These are phyloP conservation scores for Uronychia setigera DNA, from an alignment of 73 alveolate genomes.

Conservation along the genomic window DNA sequence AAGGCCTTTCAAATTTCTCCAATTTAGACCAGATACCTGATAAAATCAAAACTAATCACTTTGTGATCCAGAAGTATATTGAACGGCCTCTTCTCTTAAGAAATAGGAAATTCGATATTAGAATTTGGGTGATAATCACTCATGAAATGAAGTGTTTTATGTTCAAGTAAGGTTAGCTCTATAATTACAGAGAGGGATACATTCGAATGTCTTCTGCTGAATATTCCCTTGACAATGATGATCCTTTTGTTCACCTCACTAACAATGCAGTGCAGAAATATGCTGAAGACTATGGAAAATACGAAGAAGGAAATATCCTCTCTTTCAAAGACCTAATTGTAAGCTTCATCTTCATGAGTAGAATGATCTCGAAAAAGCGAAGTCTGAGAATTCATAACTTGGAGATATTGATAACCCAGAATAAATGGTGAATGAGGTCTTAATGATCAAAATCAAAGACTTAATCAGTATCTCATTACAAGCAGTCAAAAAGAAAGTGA, in stretches of 20 bases:
- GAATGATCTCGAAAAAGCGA: background rate
- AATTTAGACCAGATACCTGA: conserved; percentile 16
- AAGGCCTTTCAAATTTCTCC: conserved; percentile 7
- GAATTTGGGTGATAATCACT: conserved; percentile 91
- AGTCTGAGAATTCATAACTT: background rate
- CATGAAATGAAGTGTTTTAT: conserved; percentile 74
- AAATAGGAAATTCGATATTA: conserved; percentile 93
- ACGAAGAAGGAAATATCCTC: conserved; percentile 89
- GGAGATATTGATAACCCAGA: background rate
- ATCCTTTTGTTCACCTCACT: conserved; percentile 87
- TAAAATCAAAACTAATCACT: conserved; percentile 54
- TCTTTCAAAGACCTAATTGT: conserved; percentile 55
- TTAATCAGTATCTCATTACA: conserved; percentile 3
- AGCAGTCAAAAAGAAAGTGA: conserved; percentile 36
- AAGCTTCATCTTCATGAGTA: background rate
- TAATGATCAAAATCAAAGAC: conserved; percentile 19
- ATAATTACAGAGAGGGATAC: conserved; percentile 85
- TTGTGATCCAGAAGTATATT: conserved; percentile 90
- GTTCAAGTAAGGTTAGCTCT: conserved; percentile 71
- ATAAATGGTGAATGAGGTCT: background rate
- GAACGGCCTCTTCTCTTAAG: conserved; percentile 90
- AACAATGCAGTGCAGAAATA: conserved; percentile 93
- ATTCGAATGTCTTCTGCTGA: conserved; percentile 79
- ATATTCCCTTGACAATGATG: conserved; percentile 73
- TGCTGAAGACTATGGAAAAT: conserved; percentile 81